Percentiles rank a stretch among this genome's conserved stretches.
phyloP scores from a whole-genome alignment of 2,329 filamentous ascomycete genomes.

The Dothistroma pini region DNA sequence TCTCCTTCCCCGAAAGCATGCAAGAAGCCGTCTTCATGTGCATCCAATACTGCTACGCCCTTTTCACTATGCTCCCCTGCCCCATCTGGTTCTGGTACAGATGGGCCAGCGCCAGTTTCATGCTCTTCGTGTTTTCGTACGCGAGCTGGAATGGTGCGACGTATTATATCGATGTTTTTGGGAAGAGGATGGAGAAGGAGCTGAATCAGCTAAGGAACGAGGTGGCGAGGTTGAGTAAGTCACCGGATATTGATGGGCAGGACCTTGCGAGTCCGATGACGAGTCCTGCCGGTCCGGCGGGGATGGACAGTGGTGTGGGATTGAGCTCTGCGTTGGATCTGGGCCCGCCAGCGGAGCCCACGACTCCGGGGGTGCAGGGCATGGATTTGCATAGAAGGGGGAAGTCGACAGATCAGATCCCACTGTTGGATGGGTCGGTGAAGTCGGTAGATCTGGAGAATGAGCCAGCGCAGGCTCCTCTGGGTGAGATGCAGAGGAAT shows the following conservation, averaged over 20 bases:
- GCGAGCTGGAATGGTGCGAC: constrained; percentile 96
- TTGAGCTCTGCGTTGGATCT: constrained; percentile 31
- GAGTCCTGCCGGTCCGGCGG: constrained; percentile 28
- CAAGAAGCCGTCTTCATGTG: constrained; percentile 94
- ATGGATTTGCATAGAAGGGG: not conserved
- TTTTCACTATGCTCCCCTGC: constrained; percentile 90
- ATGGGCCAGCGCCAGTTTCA: constrained; percentile 72
- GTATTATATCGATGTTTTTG: constrained; percentile 98
- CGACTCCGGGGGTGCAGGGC: constrained; percentile 7
- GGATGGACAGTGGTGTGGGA: constrained; percentile 14
- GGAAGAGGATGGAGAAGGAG: constrained; percentile 94
- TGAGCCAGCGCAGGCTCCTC: not conserved
- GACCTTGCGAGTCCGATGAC: constrained; percentile 27
- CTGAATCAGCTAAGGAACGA: constrained; percentile 84
- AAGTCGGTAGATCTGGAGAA: not conserved
- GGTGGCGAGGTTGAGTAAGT: constrained; percentile 48
- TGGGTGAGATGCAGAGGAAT: not conserved
- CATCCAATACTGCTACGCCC: constrained; percentile 88
- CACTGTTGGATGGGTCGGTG: not conserved
- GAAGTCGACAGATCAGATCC: not conserved
- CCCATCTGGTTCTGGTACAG: constrained; percentile 92
- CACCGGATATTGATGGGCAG: constrained; percentile 28
- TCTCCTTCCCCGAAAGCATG: constrained; percentile 67
- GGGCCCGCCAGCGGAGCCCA: constrained; percentile 27
- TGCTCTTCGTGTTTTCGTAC: constrained; percentile 83